Evolutionary conservation across 2,329 filamentous ascomycete genomes (phyloP).

Genomic region (Canariomyces notabilis): DNA sequence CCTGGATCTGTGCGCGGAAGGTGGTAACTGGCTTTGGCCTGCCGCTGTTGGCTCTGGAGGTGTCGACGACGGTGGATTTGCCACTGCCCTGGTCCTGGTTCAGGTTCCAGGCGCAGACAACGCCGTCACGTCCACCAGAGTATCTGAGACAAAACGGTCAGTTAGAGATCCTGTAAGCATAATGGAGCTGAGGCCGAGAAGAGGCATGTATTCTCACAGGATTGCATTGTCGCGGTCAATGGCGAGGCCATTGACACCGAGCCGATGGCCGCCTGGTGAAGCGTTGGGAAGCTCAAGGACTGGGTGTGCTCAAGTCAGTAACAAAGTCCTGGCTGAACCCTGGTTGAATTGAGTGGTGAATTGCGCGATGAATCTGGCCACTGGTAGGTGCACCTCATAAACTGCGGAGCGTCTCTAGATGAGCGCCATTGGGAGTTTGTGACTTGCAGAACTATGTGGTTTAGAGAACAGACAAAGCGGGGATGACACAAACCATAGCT

Average conservation of each 20-base stretch:
- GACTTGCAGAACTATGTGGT: background rate
- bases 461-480: background rate
- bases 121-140: conserved; percentile 90
- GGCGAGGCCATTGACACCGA: conserved; percentile 91
- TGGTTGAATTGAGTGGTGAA: background rate
- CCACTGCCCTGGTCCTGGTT: conserved; percentile 56
- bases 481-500: conserved; percentile 53
- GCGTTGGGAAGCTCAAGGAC: conserved; percentile 56
- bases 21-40: conserved; percentile 44
- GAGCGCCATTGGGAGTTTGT: background rate
- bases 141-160: conserved; percentile 60
- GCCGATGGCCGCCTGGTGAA: conserved; percentile 72
- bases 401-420: background rate
- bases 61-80: conserved; percentile 27
- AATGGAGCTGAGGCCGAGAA: conserved; percentile 12
- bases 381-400: background rate
- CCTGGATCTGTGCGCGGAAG: conserved; percentile 59
- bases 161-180: no score
- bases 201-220: conserved; percentile 56
- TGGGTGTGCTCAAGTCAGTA: conserved; percentile 28
- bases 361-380: background rate
- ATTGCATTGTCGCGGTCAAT: conserved; percentile 79
- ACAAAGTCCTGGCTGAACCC: conserved; percentile 9
- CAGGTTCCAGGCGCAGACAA: conserved; percentile 93
- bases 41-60: conserved; percentile 29